These are phyloP conservation scores for Boletus sensibilis DNA, from an alignment of 768 basidiomycete genomes.

Conservation along the genomic window DNA sequence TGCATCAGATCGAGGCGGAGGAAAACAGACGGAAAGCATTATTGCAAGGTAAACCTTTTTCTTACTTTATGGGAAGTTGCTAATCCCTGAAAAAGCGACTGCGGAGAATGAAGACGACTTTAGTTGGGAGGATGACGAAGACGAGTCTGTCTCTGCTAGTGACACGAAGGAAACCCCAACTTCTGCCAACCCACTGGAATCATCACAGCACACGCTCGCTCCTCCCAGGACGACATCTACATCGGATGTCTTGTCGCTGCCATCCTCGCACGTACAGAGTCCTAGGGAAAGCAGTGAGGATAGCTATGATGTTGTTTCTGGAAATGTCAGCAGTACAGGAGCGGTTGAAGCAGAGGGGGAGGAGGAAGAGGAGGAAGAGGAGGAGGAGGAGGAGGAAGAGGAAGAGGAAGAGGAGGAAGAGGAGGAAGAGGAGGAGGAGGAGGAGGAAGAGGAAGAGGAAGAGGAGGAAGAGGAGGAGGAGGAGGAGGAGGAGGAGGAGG, in stretches of 20 bases:
- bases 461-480: too few species aligned
- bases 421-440: conserved; percentile 37
- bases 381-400: background rate
- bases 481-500: conserved; percentile 33
- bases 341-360: conserved; percentile 32
- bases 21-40: conserved; percentile 77
- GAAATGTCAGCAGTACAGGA: conserved; percentile 46
- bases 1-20: conserved; percentile 75
- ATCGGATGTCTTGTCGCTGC: conserved; percentile 23
- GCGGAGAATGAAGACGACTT: conserved; percentile 81
- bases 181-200: conserved; percentile 13
- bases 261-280: conserved; percentile 37
- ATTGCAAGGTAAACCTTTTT: conserved; percentile 54
- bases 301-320: conserved; percentile 66
- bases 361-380: conserved; percentile 36
- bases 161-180: conserved; percentile 6
- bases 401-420: conserved; percentile 30
- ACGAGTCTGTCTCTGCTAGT: conserved; percentile 43
- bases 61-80: background rate
- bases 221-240: conserved; percentile 20
- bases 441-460: conserved; percentile 10
- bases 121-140: conserved; percentile 92
- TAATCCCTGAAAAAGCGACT: conserved; percentile 41
- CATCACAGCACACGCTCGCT: conserved; percentile 26
- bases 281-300: conserved; percentile 62